Evolutionary conservation across 140 eudicot species (phyloP).

Genomic region (Flaveria floridana): DNA sequence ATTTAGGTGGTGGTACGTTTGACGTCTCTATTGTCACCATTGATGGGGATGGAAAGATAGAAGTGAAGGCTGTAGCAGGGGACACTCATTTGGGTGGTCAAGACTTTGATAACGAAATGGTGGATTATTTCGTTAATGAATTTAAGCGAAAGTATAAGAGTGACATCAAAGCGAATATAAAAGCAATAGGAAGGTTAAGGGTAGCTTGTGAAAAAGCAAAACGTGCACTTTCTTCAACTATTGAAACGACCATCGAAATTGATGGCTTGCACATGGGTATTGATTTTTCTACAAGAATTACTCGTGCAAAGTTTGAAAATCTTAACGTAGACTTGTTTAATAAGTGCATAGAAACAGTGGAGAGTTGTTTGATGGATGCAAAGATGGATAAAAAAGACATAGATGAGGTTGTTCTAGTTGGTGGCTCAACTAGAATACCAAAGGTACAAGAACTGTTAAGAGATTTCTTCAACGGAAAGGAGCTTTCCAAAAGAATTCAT

Average conservation of each 20-base stretch:
- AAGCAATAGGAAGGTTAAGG: slow-evolving; percentile 26
- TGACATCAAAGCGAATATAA: slow-evolving; percentile 3
- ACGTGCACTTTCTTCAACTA: slow-evolving; percentile 22
- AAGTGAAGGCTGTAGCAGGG: slow-evolving; percentile 20
- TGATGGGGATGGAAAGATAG: background rate
- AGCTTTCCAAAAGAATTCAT: slow-evolving; percentile 20
- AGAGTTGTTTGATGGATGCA: slow-evolving; percentile 17
- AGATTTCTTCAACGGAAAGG: slow-evolving; percentile 12
- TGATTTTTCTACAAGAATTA: slow-evolving; percentile 21
- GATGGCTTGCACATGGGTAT: slow-evolving; percentile 13
- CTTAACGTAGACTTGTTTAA: slow-evolving; percentile 11
- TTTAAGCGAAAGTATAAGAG: background rate
- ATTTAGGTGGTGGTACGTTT: slow-evolving; percentile 19
- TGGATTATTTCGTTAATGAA: slow-evolving; percentile 12
- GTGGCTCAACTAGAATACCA: slow-evolving; percentile 18
- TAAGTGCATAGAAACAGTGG: slow-evolving; percentile 20
- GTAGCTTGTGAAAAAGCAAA: slow-evolving; percentile 23
- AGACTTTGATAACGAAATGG: slow-evolving; percentile 17
- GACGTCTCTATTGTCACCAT: slow-evolving; percentile 19
- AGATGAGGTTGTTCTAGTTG: slow-evolving; percentile 15
- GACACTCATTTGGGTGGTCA: slow-evolving; percentile 19
- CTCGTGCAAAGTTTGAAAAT: slow-evolving; percentile 22
- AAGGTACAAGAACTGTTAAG: slow-evolving; percentile 13
- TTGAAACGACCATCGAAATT: background rate
- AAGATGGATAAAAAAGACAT: slow-evolving; percentile 4